Evolutionary conservation across 164 flowering plant species (phyloP), one percentile per base, ranked within the genome.

Genomic region (Umbellularia californica): DNA sequence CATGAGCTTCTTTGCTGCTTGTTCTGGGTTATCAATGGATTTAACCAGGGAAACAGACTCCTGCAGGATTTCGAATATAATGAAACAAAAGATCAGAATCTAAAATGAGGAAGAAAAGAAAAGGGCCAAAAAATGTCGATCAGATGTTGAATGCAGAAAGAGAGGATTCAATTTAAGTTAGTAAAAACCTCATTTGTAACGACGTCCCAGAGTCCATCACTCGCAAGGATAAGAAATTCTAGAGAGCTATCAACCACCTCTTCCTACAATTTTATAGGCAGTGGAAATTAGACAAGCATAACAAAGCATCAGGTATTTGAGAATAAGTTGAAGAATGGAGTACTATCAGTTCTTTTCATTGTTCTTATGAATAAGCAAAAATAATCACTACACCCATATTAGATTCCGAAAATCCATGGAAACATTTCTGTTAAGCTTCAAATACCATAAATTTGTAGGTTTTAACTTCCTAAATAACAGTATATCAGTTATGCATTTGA

Each of bases 191-290:
- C 95, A 81, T 94, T 94, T 22, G 95, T 77, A 76, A 94, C 95
- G 25, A 94, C 98, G 84, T 94, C 98, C 98, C 97, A 92, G 50
- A 92, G 84, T 58, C 98, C 98, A 84, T 94, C 98, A 81, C 98
- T 94, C 5, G 98, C 98, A 72, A 94, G 90, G 79, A 94, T 94
- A 76, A 94, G 97, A 83, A 94, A 94, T 80, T 92, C 97, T 30
- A 94, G 97, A 24, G 97, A 89, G 75, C 84, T 86, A 77, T 94
- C 98, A 76, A 94, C 74, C 70, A 84, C 87, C 78, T 90, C 95
- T 83, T 94, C 98, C 97, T 94, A 90, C 75, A 80, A 68, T 68
- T 74, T 68, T 24, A 4, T 17, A 58, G 20, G n/a, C 19, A 58
- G 20, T 58, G 14, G 11, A 41, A 41, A 41, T 41, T 41, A 41